A percentile compares a stretch with the other conserved stretches of the same genome.
These are phyloP conservation scores for Plasmodium berghei DNA, from an alignment of 169 alveolate genomes.

Conservation along the genomic window DNA sequence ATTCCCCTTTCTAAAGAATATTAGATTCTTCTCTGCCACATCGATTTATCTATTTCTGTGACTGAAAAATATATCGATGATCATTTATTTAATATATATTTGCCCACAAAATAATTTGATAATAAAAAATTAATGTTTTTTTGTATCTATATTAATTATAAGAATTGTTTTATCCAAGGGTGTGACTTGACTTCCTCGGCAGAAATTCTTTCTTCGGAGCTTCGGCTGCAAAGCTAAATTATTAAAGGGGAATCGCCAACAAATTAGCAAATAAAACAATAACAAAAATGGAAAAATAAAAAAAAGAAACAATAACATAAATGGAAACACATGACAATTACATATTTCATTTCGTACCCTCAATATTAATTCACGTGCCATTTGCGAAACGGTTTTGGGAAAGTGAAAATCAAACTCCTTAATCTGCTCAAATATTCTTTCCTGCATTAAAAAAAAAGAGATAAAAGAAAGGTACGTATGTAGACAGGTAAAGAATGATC, in stretches of 20 bases:
- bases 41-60: not conserved
- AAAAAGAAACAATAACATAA: not conserved
- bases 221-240: slow-evolving; percentile 59
- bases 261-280: not conserved
- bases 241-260: not conserved
- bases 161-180: slow-evolving; percentile 69
- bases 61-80: not conserved
- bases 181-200: slow-evolving; percentile 71
- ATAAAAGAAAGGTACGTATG: not conserved
- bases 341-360: slow-evolving; percentile 3
- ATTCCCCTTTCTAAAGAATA: too few relatives aligned
- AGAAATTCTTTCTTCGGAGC: slow-evolving; percentile 61
- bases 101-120: not conserved
- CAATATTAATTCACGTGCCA: slow-evolving; percentile 55
- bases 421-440: slow-evolving; percentile 61
- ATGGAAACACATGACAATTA: not conserved
- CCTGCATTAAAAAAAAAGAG: slow-evolving; percentile 15
- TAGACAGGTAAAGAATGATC: not conserved
- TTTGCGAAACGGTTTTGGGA: slow-evolving; percentile 42
- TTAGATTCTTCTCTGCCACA: too few relatives aligned
- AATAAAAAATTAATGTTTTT: not conserved
- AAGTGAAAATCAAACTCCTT: slow-evolving; percentile 66
- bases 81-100: not conserved
- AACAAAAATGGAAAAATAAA: not conserved
- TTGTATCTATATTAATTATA: not conserved